phyloP scores from a whole-genome alignment of 306 rosid species.

The Datisca glomerata region DNA sequence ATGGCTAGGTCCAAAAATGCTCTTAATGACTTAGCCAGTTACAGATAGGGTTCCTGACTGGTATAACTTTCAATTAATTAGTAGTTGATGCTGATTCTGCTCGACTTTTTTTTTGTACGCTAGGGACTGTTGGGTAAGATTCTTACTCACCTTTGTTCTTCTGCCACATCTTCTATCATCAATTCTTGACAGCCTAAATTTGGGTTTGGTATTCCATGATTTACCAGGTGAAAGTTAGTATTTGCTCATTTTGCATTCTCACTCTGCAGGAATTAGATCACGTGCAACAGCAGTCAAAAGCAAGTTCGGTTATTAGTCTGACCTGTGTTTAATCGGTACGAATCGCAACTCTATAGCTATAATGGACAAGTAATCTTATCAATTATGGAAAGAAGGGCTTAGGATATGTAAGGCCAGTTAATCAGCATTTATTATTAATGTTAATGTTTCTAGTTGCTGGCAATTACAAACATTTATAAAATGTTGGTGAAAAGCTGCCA shows the following conservation, averaged over 20 bases:
- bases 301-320: slow-evolving; percentile 32
- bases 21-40: neutral
- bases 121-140: too few species aligned
- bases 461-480: neutral
- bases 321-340: slow-evolving; percentile 25
- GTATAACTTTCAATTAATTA: neutral
- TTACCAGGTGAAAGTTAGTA: neutral
- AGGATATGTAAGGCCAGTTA: too few species aligned
- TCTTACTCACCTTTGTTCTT: too few species aligned
- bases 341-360: too few species aligned
- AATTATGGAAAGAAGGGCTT: too few species aligned
- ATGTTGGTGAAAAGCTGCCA: slow-evolving; percentile 5
- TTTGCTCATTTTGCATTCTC: neutral
- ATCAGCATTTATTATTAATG: too few species aligned
- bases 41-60: neutral
- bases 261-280: slow-evolving; percentile 43
- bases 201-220: neutral
- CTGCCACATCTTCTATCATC: too few species aligned
- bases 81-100: neutral
- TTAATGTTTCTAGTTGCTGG: too few species aligned
- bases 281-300: slow-evolving; percentile 29
- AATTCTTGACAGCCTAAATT: neutral
- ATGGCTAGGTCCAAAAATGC: too few species aligned
- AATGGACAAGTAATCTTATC: too few species aligned
- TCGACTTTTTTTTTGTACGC: neutral